phyloP scores from a whole-genome alignment of 1,284 basidiomycete species.

The Marasmius tenuissimus region DNA sequence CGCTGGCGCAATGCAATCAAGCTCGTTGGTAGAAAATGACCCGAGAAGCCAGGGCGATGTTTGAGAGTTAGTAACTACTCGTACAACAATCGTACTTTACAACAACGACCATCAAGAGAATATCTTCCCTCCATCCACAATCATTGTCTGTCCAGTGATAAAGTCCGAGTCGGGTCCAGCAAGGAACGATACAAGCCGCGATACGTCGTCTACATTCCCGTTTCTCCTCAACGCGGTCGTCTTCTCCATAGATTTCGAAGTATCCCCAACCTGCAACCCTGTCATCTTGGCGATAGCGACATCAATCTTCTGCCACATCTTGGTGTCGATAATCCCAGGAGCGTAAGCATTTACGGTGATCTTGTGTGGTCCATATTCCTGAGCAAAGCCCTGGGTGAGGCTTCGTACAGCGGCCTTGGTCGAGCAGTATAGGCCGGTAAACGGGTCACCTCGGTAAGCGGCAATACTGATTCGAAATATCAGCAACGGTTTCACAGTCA shows the following conservation, averaged over 20 bases:
- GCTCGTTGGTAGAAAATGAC: too few species aligned
- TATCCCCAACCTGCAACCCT: conserved; percentile 8
- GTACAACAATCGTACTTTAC: background rate
- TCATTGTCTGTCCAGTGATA: conserved; percentile 16
- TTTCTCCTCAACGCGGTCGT: conserved; percentile 10
- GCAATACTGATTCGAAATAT: background rate
- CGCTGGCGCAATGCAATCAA: too few species aligned
- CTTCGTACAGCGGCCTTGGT: conserved; percentile 15
- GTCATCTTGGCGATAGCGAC: conserved; percentile 6
- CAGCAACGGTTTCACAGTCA: background rate
- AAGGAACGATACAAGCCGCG: conserved; percentile 12
- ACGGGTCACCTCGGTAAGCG: conserved; percentile 1
- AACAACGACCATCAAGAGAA: conserved; percentile 5
- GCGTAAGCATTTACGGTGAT: conserved; percentile 16
- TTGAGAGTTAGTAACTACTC: background rate
- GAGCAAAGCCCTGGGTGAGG: conserved; percentile 12
- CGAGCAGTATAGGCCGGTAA: conserved; percentile 10
- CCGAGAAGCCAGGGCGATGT: too few species aligned
- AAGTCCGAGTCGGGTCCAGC: conserved; percentile 15
- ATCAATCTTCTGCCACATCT: conserved; percentile 15
- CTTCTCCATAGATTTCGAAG: conserved; percentile 3
- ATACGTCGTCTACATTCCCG: conserved; percentile 13
- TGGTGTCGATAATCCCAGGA: conserved; percentile 11
- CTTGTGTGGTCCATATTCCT: conserved; percentile 8
- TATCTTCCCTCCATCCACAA: conserved; percentile 13